Base-by-base conservation (phyloP, 2,329 filamentous ascomycete species). In the Aspergillus pseudoglaucus region DNA sequence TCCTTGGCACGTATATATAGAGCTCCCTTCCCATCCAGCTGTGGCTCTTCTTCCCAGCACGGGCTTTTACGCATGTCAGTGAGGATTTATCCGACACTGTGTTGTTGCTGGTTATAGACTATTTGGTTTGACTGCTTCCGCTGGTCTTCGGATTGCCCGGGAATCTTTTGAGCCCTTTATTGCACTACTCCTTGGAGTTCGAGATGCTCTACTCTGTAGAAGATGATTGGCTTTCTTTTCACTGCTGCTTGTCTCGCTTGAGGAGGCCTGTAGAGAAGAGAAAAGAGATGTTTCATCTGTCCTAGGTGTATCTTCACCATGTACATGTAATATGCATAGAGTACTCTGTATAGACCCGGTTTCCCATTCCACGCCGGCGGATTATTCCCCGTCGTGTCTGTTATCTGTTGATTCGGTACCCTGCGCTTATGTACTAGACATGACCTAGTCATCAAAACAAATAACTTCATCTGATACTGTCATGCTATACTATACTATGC, bases 71-170 rank as follows among this genome's bases (percentile, higher is more conserved):
- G 82, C 80, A 80, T 84, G 81, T 81, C 83, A 85, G 82, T 89
- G 85, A 89, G 82, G 85, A 88, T 84, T 83, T 80, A 83, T 88
- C 86, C 81, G 85, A 89, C 84, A 82, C 81, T 79, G 80, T 80
- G 79, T 88, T 87, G 87, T 88, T 88, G 85, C 85, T 88, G 87
- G 84, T 87, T 88, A 84, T 87, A 87, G 87, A 87, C 84, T 87
- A 87, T 76, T 74, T 66, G 78, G 76, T 77, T 80, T 86, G 85
- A 88, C 85, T 77, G 77, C 85, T 90, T 76, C 76, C 78, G 73
- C 78, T 80, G 81, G 83, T 79, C 80, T 78, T 75, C 75, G 77
- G 79, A 76, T 78, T 79, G 80, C 73, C 75, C 79, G 78, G 84
- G 85, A 89, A 89, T 89, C 84, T 89, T 89, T 88, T 84, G 79